Percentiles rank a stretch among this genome's conserved stretches.
phyloP scores from a whole-genome alignment of 23 red algal genomes.

The Gracilaria gracilis region DNA sequence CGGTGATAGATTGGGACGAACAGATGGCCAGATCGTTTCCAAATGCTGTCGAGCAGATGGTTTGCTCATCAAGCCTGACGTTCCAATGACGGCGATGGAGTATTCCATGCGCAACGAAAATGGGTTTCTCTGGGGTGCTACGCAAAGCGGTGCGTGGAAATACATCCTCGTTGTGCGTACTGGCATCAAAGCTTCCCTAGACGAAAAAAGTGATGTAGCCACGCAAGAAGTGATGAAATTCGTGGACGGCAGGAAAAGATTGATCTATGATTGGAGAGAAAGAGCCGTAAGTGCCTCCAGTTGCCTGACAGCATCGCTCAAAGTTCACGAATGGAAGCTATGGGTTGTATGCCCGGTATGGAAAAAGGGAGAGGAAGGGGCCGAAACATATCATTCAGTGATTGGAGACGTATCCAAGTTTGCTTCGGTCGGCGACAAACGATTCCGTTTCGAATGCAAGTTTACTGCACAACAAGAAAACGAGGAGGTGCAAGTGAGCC shows the following conservation, averaged over 20 bases:
- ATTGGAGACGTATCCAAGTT: constrained; percentile 53
- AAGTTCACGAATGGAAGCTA: constrained; percentile 65
- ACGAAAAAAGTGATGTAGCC: not conserved
- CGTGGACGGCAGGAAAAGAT: not conserved
- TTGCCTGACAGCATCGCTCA: constrained; percentile 23
- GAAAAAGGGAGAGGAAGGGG: constrained; percentile 14
- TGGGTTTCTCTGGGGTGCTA: constrained; percentile 56
- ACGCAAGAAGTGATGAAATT: constrained; percentile 23
- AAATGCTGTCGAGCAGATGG: constrained; percentile 60
- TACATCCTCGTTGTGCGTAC: constrained; percentile 59
- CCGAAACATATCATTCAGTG: constrained; percentile 8
- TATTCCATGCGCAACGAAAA: constrained; percentile 38
- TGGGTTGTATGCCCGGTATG: constrained; percentile 52
- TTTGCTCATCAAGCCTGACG: constrained; percentile 63
- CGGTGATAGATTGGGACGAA: constrained; percentile 55
- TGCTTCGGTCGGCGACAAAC: constrained; percentile 64
- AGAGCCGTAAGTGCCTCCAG: not conserved
- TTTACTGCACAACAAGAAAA: not conserved
- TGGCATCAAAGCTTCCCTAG: constrained; percentile 3
- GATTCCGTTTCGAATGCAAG: constrained; percentile 25
- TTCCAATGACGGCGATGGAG: constrained; percentile 56
- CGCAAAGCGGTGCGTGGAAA: constrained; percentile 41
- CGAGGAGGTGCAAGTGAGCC: not conserved
- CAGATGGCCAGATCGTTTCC: constrained; percentile 37
- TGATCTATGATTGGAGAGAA: constrained; percentile 64